Percentiles rank a stretch among this genome's conserved stretches.
Conservation (phyloP, 108 stramenopile genomes). For the Cyclostephanos invisitatus region DNA sequence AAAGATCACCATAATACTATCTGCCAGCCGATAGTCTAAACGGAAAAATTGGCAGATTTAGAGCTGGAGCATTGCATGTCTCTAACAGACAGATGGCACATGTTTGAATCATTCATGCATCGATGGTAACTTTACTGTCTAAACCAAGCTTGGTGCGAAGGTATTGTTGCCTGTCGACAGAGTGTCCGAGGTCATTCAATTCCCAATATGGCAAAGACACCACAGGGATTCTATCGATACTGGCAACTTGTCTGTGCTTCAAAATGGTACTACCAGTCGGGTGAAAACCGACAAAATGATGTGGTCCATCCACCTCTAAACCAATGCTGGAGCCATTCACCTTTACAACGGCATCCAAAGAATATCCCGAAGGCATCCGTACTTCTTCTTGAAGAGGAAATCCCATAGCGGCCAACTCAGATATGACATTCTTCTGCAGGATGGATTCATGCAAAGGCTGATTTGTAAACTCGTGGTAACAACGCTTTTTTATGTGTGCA, state of each 20-base stretch:
- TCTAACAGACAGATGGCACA: too few species aligned
- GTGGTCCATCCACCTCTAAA: conserved; percentile 56
- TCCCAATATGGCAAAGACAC: conserved; percentile 46
- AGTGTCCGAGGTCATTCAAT: conserved; percentile 18
- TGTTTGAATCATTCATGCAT: too few species aligned
- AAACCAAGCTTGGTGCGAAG: conserved; percentile 18
- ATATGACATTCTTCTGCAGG: conserved; percentile 36
- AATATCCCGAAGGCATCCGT: conserved; percentile 20
- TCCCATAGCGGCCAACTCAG: conserved; percentile 32
- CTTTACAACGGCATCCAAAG: conserved; percentile 34
- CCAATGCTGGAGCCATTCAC: conserved; percentile 32
- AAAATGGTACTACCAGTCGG: conserved; percentile 29
- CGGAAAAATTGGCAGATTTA: too few species aligned
- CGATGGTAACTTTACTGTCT: background rate
- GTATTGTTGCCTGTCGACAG: conserved; percentile 32
- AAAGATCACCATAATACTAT: too few species aligned
- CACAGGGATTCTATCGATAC: conserved; percentile 28
- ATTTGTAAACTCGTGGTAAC: conserved; percentile 17
- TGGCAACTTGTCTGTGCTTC: conserved; percentile 40
- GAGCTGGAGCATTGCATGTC: too few species aligned
- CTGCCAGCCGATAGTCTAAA: too few species aligned
- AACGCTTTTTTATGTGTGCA: conserved; percentile 30
- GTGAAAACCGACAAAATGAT: conserved; percentile 34
- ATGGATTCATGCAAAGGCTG: conserved; percentile 5
- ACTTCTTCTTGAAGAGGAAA: conserved; percentile 25